phyloP scores from a whole-genome alignment of 306 rosid species.

The Comarum palustre region DNA sequence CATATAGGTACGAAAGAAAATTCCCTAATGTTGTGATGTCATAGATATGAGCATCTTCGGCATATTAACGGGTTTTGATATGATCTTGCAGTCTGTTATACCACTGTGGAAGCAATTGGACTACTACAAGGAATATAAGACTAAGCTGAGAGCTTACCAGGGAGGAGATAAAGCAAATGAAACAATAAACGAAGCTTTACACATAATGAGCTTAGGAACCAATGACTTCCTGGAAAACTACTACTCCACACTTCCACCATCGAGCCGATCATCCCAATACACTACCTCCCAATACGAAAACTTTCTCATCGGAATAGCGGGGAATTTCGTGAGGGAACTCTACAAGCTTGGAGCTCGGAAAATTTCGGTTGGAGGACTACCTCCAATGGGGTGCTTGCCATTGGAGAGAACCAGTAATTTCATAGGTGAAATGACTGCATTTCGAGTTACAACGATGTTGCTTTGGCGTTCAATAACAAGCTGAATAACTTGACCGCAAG shows the following conservation, averaged over 20 bases:
- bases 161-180: conserved; percentile 51
- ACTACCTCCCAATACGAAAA: conserved; percentile 46
- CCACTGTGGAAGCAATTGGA: conserved; percentile 76
- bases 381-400: conserved; percentile 97
- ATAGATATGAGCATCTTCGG: too few species aligned
- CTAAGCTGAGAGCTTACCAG: conserved; percentile 44
- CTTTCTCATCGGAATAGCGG: conserved; percentile 59
- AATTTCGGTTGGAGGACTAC: conserved; percentile 81
- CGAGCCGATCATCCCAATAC: conserved; percentile 49
- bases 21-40: too few species aligned
- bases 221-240: conserved; percentile 88
- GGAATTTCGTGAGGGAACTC: conserved; percentile 51
- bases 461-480: conserved; percentile 68
- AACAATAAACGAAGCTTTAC: conserved; percentile 47
- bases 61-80: not conserved
- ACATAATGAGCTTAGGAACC: conserved; percentile 76
- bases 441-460: conserved; percentile 43
- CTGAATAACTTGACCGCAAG: conserved; percentile 39
- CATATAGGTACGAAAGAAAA: too few species aligned
- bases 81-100: conserved; percentile 66
- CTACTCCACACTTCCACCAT: conserved; percentile 41
- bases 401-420: conserved; percentile 69
- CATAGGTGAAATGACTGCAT: conserved; percentile 45
- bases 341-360: conserved; percentile 74
- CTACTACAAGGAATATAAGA: conserved; percentile 66